phyloP scores from a whole-genome alignment of 768 basidiomycete genomes.

The Termitomyces sp. region DNA sequence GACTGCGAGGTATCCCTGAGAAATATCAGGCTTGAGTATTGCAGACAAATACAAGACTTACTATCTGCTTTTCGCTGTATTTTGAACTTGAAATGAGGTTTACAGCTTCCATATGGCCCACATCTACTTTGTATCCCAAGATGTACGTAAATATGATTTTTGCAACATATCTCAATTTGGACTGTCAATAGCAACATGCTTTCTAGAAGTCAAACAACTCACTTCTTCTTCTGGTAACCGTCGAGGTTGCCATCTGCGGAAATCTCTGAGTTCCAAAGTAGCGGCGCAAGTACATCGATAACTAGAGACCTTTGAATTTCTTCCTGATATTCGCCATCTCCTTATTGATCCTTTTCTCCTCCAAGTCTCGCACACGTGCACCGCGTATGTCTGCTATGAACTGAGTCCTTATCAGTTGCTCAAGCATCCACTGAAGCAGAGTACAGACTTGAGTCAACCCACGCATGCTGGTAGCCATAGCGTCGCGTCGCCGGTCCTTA shows the following conservation, averaged over 20 bases:
- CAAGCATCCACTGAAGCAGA: background rate
- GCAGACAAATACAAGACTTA: slow-evolving; percentile 33
- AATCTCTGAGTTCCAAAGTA: slow-evolving; percentile 1
- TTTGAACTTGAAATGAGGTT: slow-evolving; percentile 94
- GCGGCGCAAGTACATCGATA: background rate
- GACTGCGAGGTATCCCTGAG: slow-evolving; percentile 93
- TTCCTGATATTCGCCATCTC: slow-evolving; percentile 99
- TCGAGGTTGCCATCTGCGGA: slow-evolving; percentile 74
- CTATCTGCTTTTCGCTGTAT: slow-evolving; percentile 99
- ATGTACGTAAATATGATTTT: slow-evolving; percentile 99
- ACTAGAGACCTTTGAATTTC: slow-evolving; percentile 83
- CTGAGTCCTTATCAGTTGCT: slow-evolving; percentile 32
- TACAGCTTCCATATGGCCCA: slow-evolving; percentile 99
- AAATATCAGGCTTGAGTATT: slow-evolving; percentile 7
- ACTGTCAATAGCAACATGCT: background rate
- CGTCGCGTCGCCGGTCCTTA: slow-evolving; percentile 7
- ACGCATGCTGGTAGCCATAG: slow-evolving; percentile 88
- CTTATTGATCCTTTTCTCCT: slow-evolving; percentile 98
- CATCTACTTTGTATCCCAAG: slow-evolving; percentile 96
- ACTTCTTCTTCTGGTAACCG: slow-evolving; percentile 94
- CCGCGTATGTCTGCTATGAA: slow-evolving; percentile 99
- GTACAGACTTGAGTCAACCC: slow-evolving; percentile 80
- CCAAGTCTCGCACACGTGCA: slow-evolving; percentile 91
- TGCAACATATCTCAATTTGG: slow-evolving; percentile 77
- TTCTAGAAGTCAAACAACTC: slow-evolving; percentile 16